Evolutionary conservation across 1,139 yeast genomes (phyloP).

Genomic region (Hyphopichia burtonii): DNA sequence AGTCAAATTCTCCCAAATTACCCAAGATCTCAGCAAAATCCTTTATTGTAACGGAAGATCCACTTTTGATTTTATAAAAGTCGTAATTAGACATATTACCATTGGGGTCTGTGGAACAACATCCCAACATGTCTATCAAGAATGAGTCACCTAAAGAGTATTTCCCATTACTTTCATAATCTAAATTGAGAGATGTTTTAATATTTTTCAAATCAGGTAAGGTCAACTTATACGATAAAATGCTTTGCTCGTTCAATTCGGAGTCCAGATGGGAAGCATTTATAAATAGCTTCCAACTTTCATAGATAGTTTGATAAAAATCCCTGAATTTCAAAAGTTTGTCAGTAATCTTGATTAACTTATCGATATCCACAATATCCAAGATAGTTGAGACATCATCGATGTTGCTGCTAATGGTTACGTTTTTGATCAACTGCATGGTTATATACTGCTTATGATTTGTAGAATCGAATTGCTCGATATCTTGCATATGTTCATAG

Average conservation of each 20-base stretch:
- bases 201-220: conserved; percentile 33
- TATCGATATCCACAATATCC: conserved; percentile 45
- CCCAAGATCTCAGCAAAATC: conserved; percentile 48
- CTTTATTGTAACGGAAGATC: conserved; percentile 33
- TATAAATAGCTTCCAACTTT: conserved; percentile 38
- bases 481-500: conserved; percentile 23
- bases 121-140: conserved; percentile 47
- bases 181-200: conserved; percentile 28
- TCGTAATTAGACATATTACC: conserved; percentile 35
- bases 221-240: conserved; percentile 20
- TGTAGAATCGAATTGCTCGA: conserved; percentile 8
- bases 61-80: conserved; percentile 23
- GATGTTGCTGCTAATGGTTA: conserved; percentile 27
- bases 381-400: conserved; percentile 22
- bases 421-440: conserved; percentile 26
- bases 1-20: conserved; percentile 37
- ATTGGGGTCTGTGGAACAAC: conserved; percentile 27
- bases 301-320: conserved; percentile 25
- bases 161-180: conserved; percentile 19
- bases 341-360: conserved; percentile 27
- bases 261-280: conserved; percentile 15
- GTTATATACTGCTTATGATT: conserved; percentile 24
- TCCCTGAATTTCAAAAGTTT: conserved; percentile 36
- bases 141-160: conserved; percentile 27
- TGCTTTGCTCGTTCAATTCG: conserved; percentile 3